A percentile compares a stretch with the other conserved stretches of the same genome.
phyloP scores from a whole-genome alignment of 495 filamentous ascomycete species.

The Aspergillus steynii region DNA sequence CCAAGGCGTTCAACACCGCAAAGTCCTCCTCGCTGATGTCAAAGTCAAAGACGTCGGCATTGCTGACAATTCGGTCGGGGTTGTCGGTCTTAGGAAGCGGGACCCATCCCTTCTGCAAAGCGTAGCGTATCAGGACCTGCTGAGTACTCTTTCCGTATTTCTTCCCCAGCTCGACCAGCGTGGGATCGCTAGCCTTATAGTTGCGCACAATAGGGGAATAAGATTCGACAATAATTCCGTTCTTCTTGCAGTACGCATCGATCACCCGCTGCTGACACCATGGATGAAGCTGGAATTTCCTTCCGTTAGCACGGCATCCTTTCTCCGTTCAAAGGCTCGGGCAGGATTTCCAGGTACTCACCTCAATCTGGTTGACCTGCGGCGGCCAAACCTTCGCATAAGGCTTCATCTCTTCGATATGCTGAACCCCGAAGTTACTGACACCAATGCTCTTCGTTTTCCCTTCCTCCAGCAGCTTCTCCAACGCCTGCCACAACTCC shows the following conservation, averaged over 20 bases:
- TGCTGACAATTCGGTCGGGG: constrained; percentile 60
- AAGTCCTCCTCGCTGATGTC: constrained; percentile 64
- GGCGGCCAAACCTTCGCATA: constrained; percentile 66
- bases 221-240: constrained; percentile 64
- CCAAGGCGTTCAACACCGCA: constrained; percentile 60
- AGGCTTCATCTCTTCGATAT: constrained; percentile 62
- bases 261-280: constrained; percentile 66
- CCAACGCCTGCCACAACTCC: constrained; percentile 66
- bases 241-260: constrained; percentile 58
- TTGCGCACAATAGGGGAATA: constrained; percentile 68
- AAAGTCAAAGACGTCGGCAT: constrained; percentile 67
- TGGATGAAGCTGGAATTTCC: constrained; percentile 58
- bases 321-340: neutral
- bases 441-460: constrained; percentile 65
- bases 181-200: constrained; percentile 58
- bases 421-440: constrained; percentile 64
- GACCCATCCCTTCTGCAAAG: constrained; percentile 69
- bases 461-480: constrained; percentile 58
- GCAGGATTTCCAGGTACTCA: constrained; percentile 23
- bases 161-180: constrained; percentile 50
- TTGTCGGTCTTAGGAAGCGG: constrained; percentile 72
- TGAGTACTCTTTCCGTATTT: constrained; percentile 53
- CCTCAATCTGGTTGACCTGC: constrained; percentile 71
- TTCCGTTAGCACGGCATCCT: constrained; percentile 6
- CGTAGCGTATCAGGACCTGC: constrained; percentile 56